Base-by-base conservation (phyloP, 2,329 filamentous ascomycete genomes). In the Colletotrichum orchidophilum region DNA sequence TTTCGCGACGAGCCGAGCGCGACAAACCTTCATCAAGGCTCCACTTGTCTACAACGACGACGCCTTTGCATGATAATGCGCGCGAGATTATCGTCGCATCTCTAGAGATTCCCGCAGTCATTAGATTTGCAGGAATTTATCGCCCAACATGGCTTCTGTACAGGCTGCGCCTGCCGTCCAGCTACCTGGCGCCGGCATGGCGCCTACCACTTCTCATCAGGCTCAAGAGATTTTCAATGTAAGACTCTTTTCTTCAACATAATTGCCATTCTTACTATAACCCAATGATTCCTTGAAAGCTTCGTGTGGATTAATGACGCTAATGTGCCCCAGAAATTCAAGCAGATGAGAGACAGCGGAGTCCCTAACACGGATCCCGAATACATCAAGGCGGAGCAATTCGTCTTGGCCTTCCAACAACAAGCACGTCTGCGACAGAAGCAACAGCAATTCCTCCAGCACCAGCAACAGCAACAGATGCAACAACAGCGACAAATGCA, bases 261-360 rank as follows among this genome's bases (percentile, higher is more conserved):
- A 31, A 13, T 33, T 5, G 46, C 61, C 62, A 53, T 27, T 31
- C 9, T 12, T 21, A 9, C 5, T 33, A 21, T 46, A 31, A 49
- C 55, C 66, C 61, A 58, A 46, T 54, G 53, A 72, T 64, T 55
- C 54, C 18, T 27, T 27, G 55, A 12, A 4, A 21, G 5, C 15
- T n/a, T 24, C 15, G 24, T 21, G 31, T 2, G 3, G 24, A 62
- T 52, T 50, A 24, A 50, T 31, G 18, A 66, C 53, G 66, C 60
- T 69, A 50, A 75, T 35, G 59, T 50, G 58, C 26, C 57, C 26
- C 77, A 98, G 95, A 95, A 94, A 88, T 96, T 93, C 75, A 92
- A 93, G 78, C 90, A 94, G 80, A 95, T 98, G 93, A 96, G 96
- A 82, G 89, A 93, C 66, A 88, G 92, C 77, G 95, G 95, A 75